Conservation (phyloP, 2,329 filamentous ascomycete genomes). For the Clarireedia sp. region DNA sequence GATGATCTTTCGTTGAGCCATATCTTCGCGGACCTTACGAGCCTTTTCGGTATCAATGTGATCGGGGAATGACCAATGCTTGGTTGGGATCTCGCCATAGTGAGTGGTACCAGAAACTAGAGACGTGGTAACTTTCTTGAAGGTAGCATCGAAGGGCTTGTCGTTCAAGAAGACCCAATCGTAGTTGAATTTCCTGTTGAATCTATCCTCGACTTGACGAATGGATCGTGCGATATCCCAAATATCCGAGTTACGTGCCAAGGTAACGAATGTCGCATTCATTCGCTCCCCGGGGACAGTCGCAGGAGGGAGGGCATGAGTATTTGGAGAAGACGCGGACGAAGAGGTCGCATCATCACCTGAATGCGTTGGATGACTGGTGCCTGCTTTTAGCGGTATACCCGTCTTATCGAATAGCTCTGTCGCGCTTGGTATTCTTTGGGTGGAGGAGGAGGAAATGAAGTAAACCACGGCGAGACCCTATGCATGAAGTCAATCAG, state of each 20-base stretch:
- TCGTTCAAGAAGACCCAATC: conserved; percentile 99
- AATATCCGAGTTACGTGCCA: conserved; percentile 85
- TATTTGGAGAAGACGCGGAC: conserved; percentile 23
- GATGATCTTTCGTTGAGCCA: conserved; percentile 91
- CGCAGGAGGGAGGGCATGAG: conserved; percentile 32
- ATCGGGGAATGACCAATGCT: conserved; percentile 96
- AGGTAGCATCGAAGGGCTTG: conserved; percentile 82
- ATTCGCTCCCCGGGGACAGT: conserved; percentile 63
- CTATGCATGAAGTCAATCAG: conserved; percentile 29
- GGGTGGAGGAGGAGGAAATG: conserved; percentile 56
- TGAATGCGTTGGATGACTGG: conserved; percentile 15
- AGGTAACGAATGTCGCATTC: conserved; percentile 95
- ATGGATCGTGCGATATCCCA: conserved; percentile 98
- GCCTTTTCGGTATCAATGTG: conserved; percentile 96
- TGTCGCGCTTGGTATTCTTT: conserved; percentile 29
- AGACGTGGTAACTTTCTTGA: conserved; percentile 84
- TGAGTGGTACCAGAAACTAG: conserved; percentile 88
- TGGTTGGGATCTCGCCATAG: conserved; percentile 80
- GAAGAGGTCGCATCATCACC: conserved; percentile 12
- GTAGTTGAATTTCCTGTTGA: conserved; percentile 95
- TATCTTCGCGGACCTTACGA: conserved; percentile 82
- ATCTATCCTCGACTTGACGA: conserved; percentile 92
- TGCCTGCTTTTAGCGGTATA: conserved; percentile 22
- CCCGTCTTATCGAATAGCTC: conserved; percentile 19
- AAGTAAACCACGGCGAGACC: conserved; percentile 72